These are phyloP conservation scores for Hyaloscypha variabilis DNA, from an alignment of 495 filamentous ascomycete species.

Conservation along the genomic window DNA sequence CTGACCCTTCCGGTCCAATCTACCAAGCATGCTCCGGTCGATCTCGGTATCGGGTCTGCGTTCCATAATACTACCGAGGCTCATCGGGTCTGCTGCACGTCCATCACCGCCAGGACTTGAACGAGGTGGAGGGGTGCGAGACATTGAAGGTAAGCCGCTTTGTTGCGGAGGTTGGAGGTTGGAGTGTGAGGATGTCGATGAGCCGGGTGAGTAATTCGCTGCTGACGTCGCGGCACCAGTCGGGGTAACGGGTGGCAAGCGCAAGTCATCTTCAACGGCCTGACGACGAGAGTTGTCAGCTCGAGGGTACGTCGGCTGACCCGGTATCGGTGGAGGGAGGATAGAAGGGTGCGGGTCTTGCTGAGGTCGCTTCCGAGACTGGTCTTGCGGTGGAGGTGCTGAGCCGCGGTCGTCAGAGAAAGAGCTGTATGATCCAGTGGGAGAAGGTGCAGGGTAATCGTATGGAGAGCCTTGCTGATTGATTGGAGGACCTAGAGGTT, in stretches of 20 bases:
- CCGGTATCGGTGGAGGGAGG: conserved; percentile 42
- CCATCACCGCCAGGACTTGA: conserved; percentile 28
- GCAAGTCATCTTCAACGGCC: conserved; percentile 32
- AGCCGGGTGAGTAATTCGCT: conserved; percentile 35
- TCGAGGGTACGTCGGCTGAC: conserved; percentile 34
- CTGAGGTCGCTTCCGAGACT: conserved; percentile 34
- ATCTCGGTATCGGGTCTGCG: conserved; percentile 33
- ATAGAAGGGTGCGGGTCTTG: conserved; percentile 43
- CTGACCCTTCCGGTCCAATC: conserved; percentile 31
- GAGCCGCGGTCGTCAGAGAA: conserved; percentile 37
- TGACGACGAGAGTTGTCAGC: conserved; percentile 25
- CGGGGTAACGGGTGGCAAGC: conserved; percentile 35
- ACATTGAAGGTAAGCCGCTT: conserved; percentile 25
- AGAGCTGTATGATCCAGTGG: conserved; percentile 35
- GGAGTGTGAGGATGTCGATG: conserved; percentile 32
- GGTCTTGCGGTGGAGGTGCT: conserved; percentile 33
- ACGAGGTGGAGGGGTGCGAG: conserved; percentile 32
- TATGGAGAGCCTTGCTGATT: conserved; percentile 52
- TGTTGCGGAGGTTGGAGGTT: conserved; percentile 27
- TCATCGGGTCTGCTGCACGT: conserved; percentile 32
- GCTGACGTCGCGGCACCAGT: conserved; percentile 19
- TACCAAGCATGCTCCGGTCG: conserved; percentile 34
- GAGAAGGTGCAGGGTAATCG: conserved; percentile 43
- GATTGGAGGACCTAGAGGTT: conserved; percentile 60
- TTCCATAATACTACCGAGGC: conserved; percentile 35